Conservation (phyloP, 2,329 filamentous ascomycete species). For the Alternaria ventricosa region DNA sequence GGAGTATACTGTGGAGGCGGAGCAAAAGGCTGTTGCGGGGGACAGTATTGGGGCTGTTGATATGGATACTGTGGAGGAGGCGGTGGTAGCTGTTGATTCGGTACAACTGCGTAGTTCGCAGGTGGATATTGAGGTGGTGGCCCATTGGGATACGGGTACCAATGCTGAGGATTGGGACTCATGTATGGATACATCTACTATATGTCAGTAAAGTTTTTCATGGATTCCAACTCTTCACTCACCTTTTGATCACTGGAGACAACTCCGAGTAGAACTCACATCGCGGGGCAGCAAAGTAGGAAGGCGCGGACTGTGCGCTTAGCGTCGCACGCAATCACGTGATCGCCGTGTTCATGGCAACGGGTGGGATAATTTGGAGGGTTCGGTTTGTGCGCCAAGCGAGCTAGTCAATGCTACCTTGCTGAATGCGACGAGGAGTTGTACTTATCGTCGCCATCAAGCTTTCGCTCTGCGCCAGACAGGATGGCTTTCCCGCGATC, state of each 20-base stretch:
- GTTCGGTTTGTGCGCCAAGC: neutral
- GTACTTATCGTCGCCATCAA: neutral
- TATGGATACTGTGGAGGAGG: no score
- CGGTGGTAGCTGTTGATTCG: no score
- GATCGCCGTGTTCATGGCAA: neutral
- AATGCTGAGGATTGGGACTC: no score
- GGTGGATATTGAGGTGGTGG: no score
- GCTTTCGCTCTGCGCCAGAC: neutral
- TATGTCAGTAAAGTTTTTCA: no score
- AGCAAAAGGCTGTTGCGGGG: no score
- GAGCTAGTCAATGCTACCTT: neutral
- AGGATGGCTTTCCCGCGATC: neutral
- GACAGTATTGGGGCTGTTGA: no score
- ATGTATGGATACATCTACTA: neutral
- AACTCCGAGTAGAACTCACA: fast-evolving
- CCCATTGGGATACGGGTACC: no score
- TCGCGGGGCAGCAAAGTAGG: neutral
- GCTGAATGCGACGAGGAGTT: neutral
- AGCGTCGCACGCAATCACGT: neutral
- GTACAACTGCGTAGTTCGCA: no score
- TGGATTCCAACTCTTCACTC: neutral
- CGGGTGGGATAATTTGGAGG: neutral
- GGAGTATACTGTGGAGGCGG: no score
- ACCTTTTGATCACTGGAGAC: neutral
- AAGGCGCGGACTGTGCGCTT: neutral